phyloP scores from a whole-genome alignment of 2,329 filamentous ascomycete species.

The Calonectria fujianensis region DNA sequence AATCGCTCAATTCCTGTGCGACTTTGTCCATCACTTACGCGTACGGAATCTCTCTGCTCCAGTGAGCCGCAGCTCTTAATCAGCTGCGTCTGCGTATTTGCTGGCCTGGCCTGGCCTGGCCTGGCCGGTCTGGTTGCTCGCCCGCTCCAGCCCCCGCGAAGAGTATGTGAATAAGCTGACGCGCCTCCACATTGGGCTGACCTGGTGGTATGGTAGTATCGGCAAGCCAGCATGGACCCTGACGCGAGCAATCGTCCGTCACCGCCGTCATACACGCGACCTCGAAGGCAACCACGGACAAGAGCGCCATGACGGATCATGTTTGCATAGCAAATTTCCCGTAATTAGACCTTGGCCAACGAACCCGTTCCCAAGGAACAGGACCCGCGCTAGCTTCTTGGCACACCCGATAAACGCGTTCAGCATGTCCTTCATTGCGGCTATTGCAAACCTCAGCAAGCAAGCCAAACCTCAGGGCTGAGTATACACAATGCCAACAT shows the following conservation, averaged over 20 bases:
- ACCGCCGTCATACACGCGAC: conserved; percentile 10
- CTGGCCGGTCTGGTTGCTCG: background rate
- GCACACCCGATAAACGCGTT: background rate
- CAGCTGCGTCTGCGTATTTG: background rate
- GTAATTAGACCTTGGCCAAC: conserved; percentile 13
- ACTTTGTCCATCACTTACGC: background rate
- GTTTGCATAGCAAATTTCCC: conserved; percentile 17
- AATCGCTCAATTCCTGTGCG: background rate
- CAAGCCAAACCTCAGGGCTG: background rate
- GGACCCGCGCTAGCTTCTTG: conserved; percentile 17
- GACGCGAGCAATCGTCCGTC: conserved; percentile 1
- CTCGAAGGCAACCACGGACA: background rate
- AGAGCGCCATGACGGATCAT: conserved; percentile 1
- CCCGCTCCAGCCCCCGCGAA: conserved; percentile 9
- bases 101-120: background rate
- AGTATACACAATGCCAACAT: background rate
- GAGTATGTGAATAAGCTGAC: conserved; percentile 39
- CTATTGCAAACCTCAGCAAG: background rate
- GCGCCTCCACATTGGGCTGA: conserved; percentile 32
- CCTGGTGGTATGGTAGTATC: background rate
- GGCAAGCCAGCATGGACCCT: conserved; percentile 18
- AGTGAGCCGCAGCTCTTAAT: background rate
- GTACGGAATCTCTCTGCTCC: conserved; percentile 4
- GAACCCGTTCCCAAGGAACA: conserved; percentile 15
- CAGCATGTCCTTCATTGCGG: background rate